These are phyloP conservation scores for Microbotryum lychnidis-dioicae DNA, from an alignment of 1,284 basidiomycete species.

Conservation along the genomic window DNA sequence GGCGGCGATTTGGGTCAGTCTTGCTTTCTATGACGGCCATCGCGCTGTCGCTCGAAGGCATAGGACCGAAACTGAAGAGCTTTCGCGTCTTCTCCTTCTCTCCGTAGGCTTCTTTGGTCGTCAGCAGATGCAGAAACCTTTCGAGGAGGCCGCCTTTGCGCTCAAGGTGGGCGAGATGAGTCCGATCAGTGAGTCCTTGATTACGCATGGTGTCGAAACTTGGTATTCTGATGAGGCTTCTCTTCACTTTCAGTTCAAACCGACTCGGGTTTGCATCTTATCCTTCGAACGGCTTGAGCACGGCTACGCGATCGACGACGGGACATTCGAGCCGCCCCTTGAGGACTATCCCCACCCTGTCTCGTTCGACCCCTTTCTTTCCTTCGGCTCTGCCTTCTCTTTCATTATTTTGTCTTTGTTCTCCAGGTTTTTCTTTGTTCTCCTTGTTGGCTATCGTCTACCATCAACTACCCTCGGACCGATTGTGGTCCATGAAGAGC, in stretches of 20 bases:
- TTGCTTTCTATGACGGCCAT: neutral
- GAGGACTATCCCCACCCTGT: no score
- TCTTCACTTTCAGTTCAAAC: slow-evolving; percentile 54
- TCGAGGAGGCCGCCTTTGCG: slow-evolving; percentile 82
- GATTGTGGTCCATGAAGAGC: no score
- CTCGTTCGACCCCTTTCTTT: no score
- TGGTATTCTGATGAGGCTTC: neutral
- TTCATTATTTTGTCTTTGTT: no score
- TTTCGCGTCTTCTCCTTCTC: neutral
- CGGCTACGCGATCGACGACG: no score
- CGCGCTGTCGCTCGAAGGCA: neutral
- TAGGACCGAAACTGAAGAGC: neutral
- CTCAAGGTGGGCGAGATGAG: slow-evolving; percentile 78
- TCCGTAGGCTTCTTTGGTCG: slow-evolving; percentile 59
- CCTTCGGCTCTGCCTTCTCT: no score
- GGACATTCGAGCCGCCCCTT: no score
- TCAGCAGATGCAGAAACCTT: slow-evolving; percentile 95
- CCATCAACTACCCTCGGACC: no score
- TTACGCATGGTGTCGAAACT: no score
- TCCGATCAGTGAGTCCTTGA: slow-evolving; percentile 47
- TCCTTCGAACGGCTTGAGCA: slow-evolving; percentile 71
- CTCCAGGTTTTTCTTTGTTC: no score
- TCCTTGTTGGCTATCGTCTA: no score
- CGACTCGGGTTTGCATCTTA: slow-evolving; percentile 93
- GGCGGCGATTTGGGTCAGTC: slow-evolving; percentile 62